These are phyloP conservation scores for Ascobolus immersus DNA, from an alignment of 495 filamentous ascomycete species.

Conservation along the genomic window DNA sequence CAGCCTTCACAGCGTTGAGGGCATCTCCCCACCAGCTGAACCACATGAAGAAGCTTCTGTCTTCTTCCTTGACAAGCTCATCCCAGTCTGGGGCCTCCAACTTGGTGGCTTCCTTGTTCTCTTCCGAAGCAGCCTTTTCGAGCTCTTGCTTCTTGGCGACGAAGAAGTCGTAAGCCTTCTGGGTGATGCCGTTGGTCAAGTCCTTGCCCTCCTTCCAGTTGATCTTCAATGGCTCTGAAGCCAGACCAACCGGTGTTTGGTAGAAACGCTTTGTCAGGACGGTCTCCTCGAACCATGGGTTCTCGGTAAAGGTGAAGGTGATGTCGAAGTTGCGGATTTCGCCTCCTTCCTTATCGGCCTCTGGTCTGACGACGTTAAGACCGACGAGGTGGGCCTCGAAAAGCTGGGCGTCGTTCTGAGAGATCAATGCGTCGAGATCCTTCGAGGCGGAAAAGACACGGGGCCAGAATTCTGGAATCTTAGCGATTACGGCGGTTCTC, in stretches of 20 bases:
- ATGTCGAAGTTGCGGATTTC: conserved; percentile 41
- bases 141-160: conserved; percentile 27
- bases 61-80: conserved; percentile 29
- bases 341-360: conserved; percentile 16
- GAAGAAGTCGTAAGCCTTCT: no score
- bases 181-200: conserved; percentile 58
- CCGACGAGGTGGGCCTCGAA: no score
- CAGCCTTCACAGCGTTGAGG: no score
- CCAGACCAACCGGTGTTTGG: conserved; percentile 40
- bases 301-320: conserved; percentile 34
- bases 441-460: no score
- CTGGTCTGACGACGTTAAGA: conserved; percentile 17
- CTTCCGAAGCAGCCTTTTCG: conserved; percentile 18
- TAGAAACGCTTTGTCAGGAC: conserved; percentile 63
- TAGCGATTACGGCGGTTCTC: conserved; percentile 32
- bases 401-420: no score
- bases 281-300: conserved; percentile 48
- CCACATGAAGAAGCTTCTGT: conserved; percentile 59
- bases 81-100: no score
- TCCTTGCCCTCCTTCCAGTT: conserved; percentile 70
- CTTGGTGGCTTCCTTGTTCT: conserved; percentile 28
- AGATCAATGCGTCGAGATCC: no score
- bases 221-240: conserved; percentile 63
- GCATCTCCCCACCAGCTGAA: conserved; percentile 56
- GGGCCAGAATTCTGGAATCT: conserved; percentile 62